Percentiles rank a stretch among this genome's conserved stretches.
These are phyloP conservation scores for Lyophyllum decastes DNA, from an alignment of 768 basidiomycete species.

Conservation along the genomic window DNA sequence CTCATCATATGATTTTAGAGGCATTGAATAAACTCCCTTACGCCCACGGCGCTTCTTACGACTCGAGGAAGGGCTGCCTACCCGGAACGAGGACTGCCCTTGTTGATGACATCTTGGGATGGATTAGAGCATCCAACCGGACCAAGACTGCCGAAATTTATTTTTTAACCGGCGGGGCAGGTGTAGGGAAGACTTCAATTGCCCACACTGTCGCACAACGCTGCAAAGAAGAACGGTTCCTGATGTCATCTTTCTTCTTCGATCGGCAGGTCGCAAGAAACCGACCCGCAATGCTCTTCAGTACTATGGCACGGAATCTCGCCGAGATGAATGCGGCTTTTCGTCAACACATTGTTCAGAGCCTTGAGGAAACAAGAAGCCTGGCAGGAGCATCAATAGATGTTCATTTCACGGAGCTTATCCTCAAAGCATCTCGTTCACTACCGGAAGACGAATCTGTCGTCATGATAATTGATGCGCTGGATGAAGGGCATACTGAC, in stretches of 20 bases:
- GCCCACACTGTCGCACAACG: neutral
- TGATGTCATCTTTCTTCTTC: neutral
- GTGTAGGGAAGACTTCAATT: neutral
- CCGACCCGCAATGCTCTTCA: neutral
- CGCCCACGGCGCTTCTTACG: neutral
- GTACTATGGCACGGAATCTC: neutral
- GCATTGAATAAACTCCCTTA: neutral
- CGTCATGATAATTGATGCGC: neutral
- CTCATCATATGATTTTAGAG: neutral
- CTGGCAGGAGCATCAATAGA: neutral
- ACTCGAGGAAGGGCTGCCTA: neutral
- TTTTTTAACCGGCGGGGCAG: neutral
- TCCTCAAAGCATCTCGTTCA: neutral
- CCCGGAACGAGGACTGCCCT: neutral
- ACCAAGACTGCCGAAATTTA: neutral
- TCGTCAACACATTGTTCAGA: neutral
- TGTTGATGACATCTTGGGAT: neutral
- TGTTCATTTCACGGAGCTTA: neutral
- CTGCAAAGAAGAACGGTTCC: neutral
- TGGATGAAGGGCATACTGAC: neutral
- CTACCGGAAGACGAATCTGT: neutral
- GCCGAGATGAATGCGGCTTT: neutral
- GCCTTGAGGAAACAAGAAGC: neutral
- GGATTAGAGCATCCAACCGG: neutral
- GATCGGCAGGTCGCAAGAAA: neutral